These are phyloP conservation scores for Alternaria sp. DNA, from an alignment of 2,329 filamentous ascomycete genomes.

Conservation along the genomic window DNA sequence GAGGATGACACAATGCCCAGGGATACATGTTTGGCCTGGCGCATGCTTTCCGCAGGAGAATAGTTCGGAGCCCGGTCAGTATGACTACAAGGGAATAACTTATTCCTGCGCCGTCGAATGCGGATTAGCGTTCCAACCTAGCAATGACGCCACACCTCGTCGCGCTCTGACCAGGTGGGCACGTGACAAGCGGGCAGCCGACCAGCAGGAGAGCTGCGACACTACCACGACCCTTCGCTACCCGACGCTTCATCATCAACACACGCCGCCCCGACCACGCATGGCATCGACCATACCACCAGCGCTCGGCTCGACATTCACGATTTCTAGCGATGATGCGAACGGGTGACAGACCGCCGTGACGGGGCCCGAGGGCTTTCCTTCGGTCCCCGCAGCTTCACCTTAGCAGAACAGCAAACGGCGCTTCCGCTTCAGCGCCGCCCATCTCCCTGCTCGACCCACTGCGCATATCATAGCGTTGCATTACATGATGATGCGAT, in stretches of 20 bases:
- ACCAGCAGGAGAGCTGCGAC: neutral
- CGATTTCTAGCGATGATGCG: slow-evolving; percentile 1
- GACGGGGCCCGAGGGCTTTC: neutral
- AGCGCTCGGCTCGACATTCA: neutral
- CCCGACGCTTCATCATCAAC: slow-evolving; percentile 5
- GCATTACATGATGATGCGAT: neutral
- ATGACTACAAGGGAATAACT: slow-evolving; percentile 25
- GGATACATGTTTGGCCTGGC: slow-evolving; percentile 10
- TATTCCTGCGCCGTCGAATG: slow-evolving; percentile 17
- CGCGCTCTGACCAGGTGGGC: neutral
- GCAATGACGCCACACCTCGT: slow-evolving; percentile 10
- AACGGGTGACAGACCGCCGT: slow-evolving; percentile 3
- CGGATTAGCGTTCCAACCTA: slow-evolving; percentile 12
- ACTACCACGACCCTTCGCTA: slow-evolving; percentile 1
- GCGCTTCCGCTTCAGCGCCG: neutral
- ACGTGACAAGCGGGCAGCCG: slow-evolving; percentile 10
- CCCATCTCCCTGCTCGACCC: neutral
- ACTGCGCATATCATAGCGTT: neutral
- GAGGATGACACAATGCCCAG: slow-evolving; percentile 17
- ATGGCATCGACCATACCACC: neutral
- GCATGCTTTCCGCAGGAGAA: slow-evolving; percentile 20
- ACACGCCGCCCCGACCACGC: neutral
- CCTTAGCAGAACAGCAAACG: neutral
- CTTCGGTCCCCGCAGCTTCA: slow-evolving; percentile 1
- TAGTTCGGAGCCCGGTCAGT: slow-evolving; percentile 5